Evolutionary conservation across 2,329 filamentous ascomycete species (phyloP).

Genomic region (Arachnopeziza araneosa): DNA sequence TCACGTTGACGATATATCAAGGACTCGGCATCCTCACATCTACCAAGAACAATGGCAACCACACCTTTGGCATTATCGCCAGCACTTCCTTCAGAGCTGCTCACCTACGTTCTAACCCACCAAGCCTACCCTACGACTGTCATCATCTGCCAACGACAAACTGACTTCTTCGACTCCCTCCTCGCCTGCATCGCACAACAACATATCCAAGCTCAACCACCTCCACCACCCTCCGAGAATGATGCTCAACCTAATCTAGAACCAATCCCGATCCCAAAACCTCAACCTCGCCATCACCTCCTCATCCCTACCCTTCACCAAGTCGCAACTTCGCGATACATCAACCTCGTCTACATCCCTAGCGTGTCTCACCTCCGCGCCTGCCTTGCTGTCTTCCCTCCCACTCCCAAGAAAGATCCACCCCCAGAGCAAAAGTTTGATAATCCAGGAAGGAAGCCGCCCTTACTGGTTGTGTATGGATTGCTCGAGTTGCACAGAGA

Average conservation of each 20-base stretch:
- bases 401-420: constrained; percentile 2
- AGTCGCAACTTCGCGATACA: constrained; percentile 60
- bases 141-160: constrained; percentile 62
- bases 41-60: constrained; percentile 14
- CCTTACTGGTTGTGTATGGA: constrained; percentile 58
- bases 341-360: constrained; percentile 67
- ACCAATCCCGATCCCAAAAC: constrained; percentile 4
- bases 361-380: constrained; percentile 74
- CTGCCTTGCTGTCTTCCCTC: constrained; percentile 52
- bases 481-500: constrained; percentile 59
- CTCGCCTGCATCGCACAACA: constrained; percentile 38
- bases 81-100: constrained; percentile 52
- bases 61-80: constrained; percentile 44
- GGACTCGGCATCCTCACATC: background rate
- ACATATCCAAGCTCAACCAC: constrained; percentile 3
- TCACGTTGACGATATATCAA: background rate
- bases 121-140: constrained; percentile 57
- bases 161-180: constrained; percentile 59
- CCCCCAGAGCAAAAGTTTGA: constrained; percentile 8
- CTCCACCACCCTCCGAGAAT: constrained; percentile 11
- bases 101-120: constrained; percentile 56
- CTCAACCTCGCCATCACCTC: constrained; percentile 36
- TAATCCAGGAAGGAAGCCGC: constrained; percentile 23
- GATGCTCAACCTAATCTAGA: background rate
- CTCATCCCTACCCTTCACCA: constrained; percentile 62